Percentiles rank a stretch among this genome's conserved stretches.
phyloP scores from a whole-genome alignment of 805 yeast genomes.

The Ogataea ganodermae region DNA sequence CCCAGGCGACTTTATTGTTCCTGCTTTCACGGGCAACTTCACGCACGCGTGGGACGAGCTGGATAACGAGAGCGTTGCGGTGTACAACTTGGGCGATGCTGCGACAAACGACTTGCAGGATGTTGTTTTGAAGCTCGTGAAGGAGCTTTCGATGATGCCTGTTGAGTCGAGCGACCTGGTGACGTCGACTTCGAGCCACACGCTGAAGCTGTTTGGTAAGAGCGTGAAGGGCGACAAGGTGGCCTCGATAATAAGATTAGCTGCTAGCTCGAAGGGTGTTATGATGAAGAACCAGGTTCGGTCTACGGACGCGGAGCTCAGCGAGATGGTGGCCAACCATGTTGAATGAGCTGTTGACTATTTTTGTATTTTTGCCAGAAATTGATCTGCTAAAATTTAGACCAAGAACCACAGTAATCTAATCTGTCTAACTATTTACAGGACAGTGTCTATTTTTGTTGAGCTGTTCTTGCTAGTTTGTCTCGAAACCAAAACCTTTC shows the following conservation, averaged over 20 bases:
- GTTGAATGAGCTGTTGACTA: slow-evolving; percentile 32
- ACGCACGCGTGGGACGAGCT: slow-evolving; percentile 74
- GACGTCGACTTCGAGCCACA: slow-evolving; percentile 58
- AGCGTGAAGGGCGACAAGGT: slow-evolving; percentile 59
- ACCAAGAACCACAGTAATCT: no score
- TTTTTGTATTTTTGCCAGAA: slow-evolving; percentile 2
- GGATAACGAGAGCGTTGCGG: slow-evolving; percentile 59
- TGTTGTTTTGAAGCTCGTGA: slow-evolving; percentile 55
- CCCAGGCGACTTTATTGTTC: slow-evolving; percentile 81
- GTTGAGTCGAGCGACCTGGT: slow-evolving; percentile 73
- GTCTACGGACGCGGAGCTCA: slow-evolving; percentile 51
- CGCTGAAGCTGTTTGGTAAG: slow-evolving; percentile 81
- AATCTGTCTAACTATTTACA: slow-evolving; percentile 4
- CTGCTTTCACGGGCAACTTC: slow-evolving; percentile 78
- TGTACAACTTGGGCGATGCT: slow-evolving; percentile 61
- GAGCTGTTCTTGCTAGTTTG: slow-evolving; percentile 26
- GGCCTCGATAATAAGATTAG: slow-evolving; percentile 51
- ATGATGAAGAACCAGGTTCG: slow-evolving; percentile 62
- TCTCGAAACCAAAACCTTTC: slow-evolving; percentile 86
- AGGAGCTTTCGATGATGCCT: slow-evolving; percentile 63
- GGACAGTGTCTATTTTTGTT: background rate
- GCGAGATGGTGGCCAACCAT: slow-evolving; percentile 53
- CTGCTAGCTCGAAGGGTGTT: slow-evolving; percentile 47
- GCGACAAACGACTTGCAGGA: slow-evolving; percentile 47
- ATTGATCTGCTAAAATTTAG: background rate